A percentile compares a stretch with the other conserved stretches of the same genome.
Conservation (phyloP, 805 yeast species). For the Kazachstania africana region DNA sequence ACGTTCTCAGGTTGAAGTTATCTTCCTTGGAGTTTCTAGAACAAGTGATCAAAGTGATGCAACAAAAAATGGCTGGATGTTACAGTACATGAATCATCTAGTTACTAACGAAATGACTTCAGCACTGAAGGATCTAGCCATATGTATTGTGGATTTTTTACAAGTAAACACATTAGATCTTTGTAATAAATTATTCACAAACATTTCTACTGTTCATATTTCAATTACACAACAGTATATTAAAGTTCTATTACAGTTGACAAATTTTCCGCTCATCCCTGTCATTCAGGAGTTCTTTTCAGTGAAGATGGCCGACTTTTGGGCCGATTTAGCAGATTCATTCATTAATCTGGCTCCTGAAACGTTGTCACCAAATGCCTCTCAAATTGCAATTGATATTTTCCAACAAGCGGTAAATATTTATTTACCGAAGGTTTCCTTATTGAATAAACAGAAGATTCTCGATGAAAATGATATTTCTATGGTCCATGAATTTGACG, state of each 20-base stretch:
- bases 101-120: conserved; percentile 22
- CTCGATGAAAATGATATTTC: conserved; percentile 16
- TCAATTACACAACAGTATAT: conserved; percentile 28
- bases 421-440: conserved; percentile 59
- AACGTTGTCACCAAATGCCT: conserved; percentile 16
- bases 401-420: conserved; percentile 43
- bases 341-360: conserved; percentile 31
- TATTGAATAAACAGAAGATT: conserved; percentile 28
- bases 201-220: conserved; percentile 4
- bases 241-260: conserved; percentile 38
- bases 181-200: conserved; percentile 24
- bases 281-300: conserved; percentile 48
- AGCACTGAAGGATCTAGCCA: conserved; percentile 24
- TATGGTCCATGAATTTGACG: conserved; percentile 39
- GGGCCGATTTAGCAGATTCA: conserved; percentile 56
- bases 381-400: conserved; percentile 27
- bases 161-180: conserved; percentile 23
- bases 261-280: conserved; percentile 47
- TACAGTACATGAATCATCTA: conserved; percentile 24
- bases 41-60: conserved; percentile 8
- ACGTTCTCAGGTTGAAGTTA: conserved; percentile 20
- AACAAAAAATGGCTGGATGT: conserved; percentile 22
- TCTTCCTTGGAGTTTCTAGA: conserved; percentile 23
- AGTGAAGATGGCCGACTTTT: conserved; percentile 46
- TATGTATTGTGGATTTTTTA: conserved; percentile 24